phyloP scores from a whole-genome alignment of 1,284 basidiomycete genomes.

The Trichosporon sp. region DNA sequence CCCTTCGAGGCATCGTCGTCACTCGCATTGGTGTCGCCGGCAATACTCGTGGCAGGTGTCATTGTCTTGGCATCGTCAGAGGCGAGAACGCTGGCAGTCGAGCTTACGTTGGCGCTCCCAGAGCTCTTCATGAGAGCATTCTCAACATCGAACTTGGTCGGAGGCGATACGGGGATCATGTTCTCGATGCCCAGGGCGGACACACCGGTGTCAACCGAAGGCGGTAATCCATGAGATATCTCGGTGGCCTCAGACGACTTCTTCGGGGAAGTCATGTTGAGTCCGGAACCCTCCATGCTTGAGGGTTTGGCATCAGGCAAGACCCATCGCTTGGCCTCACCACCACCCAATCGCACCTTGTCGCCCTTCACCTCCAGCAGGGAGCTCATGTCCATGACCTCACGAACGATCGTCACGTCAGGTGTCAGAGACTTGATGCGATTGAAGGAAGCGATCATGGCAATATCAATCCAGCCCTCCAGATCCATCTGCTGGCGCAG shows the following conservation, averaged over 20 bases:
- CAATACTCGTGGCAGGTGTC: conserved; percentile 23
- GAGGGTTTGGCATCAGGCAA: conserved; percentile 59
- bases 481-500: conserved; percentile 84
- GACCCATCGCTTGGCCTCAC: conserved; percentile 61
- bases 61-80: conserved; percentile 23
- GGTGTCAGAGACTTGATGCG: conserved; percentile 66
- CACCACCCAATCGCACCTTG: conserved; percentile 61
- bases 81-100: conserved; percentile 21
- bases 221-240: conserved; percentile 18
- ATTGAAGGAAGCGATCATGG: conserved; percentile 77
- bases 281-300: conserved; percentile 15
- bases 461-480: conserved; percentile 77
- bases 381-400: conserved; percentile 63
- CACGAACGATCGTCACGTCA: conserved; percentile 62
- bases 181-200: conserved; percentile 17
- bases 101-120: conserved; percentile 17
- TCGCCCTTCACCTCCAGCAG: conserved; percentile 64
- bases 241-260: conserved; percentile 18
- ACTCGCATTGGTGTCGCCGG: conserved; percentile 19
- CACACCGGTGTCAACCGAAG: conserved; percentile 1
- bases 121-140: conserved; percentile 37
- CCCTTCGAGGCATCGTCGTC: conserved; percentile 7
- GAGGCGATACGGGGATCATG: conserved; percentile 8
- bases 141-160: conserved; percentile 32
- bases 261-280: conserved; percentile 10